Percentiles rank a stretch among this genome's conserved stretches.
phyloP scores from a whole-genome alignment of 768 basidiomycete species.

The Tylopilus intermedius region DNA sequence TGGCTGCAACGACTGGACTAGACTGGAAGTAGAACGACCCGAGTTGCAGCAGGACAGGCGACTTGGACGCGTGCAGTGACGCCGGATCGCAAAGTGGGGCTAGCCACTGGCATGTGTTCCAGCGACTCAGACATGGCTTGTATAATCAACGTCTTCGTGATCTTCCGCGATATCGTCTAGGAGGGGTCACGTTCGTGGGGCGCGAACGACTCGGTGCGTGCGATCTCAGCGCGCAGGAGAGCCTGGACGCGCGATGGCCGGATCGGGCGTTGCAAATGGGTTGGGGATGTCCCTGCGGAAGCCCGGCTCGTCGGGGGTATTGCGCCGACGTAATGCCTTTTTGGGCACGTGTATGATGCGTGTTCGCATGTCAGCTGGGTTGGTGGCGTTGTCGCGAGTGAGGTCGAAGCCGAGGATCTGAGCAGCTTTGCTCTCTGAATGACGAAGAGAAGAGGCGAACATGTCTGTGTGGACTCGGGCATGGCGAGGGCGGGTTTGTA shows the following conservation, averaged over 20 bases:
- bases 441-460: not conserved
- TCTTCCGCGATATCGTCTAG: too few species aligned
- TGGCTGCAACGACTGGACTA: too few species aligned
- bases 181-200: not conserved
- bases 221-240: not conserved
- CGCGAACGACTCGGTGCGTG: not conserved
- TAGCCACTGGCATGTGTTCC: too few species aligned
- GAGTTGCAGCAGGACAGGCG: too few species aligned
- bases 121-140: too few species aligned
- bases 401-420: not conserved
- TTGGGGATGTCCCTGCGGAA: conserved; percentile 15
- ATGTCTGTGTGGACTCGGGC: not conserved
- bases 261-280: conserved; percentile 9
- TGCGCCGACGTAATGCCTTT: not conserved
- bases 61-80: too few species aligned
- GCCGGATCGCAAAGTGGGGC: too few species aligned
- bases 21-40: too few species aligned
- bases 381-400: too few species aligned
- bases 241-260: not conserved
- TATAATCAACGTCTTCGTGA: not conserved
- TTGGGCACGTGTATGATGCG: not conserved
- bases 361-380: not conserved
- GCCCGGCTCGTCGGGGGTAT: too few species aligned
- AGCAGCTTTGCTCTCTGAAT: not conserved
- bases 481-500: not conserved